A percentile compares a stretch with the other conserved stretches of the same genome.
phyloP scores from a whole-genome alignment of 495 filamentous ascomycete species.

The Choiromyces venosus region DNA sequence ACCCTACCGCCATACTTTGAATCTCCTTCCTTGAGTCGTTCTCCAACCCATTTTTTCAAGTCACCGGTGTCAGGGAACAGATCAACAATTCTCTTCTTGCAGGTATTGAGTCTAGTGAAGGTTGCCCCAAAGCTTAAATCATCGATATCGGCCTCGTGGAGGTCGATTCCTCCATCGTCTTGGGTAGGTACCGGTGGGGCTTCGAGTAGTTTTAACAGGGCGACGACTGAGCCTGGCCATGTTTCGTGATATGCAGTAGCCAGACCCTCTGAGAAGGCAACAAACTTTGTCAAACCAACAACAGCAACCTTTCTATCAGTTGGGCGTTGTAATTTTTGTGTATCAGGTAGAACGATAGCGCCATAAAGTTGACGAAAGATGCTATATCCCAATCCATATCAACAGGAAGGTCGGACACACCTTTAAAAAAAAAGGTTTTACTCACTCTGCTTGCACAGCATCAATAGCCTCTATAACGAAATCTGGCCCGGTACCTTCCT shows the following conservation, averaged over 20 bases:
- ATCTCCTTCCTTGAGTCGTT: slow-evolving; percentile 29
- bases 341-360: slow-evolving; percentile 76
- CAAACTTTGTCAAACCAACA: slow-evolving; percentile 80
- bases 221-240: slow-evolving; percentile 80
- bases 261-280: slow-evolving; percentile 76
- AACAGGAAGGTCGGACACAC: neutral
- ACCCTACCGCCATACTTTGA: slow-evolving; percentile 26
- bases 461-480: slow-evolving; percentile 79
- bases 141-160: slow-evolving; percentile 74
- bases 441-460: slow-evolving; percentile 60
- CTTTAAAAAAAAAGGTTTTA: neutral
- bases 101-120: slow-evolving; percentile 86
- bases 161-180: slow-evolving; percentile 63
- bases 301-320: slow-evolving; percentile 90
- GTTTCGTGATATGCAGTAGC: slow-evolving; percentile 70
- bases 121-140: slow-evolving; percentile 90
- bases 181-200: slow-evolving; percentile 70
- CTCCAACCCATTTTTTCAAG: slow-evolving; percentile 35
- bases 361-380: slow-evolving; percentile 82
- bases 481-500: slow-evolving; percentile 80
- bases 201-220: slow-evolving; percentile 78
- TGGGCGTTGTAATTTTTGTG: slow-evolving; percentile 76
- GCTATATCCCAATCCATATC: slow-evolving; percentile 45
- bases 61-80: slow-evolving; percentile 35
- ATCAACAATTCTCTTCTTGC: slow-evolving; percentile 52